Conservation (phyloP, 768 basidiomycete species). For the Kockovaella imperatae region DNA sequence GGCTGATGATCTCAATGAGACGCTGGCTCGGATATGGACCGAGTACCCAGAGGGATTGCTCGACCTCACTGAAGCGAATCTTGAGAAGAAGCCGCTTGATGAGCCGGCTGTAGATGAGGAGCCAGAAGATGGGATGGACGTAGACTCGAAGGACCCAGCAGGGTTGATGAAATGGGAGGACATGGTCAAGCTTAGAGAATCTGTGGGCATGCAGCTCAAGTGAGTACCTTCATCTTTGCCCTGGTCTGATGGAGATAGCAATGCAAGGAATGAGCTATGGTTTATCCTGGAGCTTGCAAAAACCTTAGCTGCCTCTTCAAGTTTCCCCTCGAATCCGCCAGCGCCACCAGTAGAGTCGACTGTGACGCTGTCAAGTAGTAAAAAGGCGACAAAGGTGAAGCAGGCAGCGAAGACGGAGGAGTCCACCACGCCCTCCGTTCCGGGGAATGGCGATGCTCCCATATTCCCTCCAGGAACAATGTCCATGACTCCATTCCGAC, state of each 20-base stretch:
- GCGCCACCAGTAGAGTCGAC: constrained; percentile 1
- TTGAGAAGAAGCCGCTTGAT: constrained; percentile 9
- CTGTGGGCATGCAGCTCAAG: constrained; percentile 30
- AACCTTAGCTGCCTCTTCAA: constrained; percentile 21
- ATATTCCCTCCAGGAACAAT: constrained; percentile 31
- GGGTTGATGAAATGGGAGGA: constrained; percentile 20
- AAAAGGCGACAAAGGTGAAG: constrained; percentile 7
- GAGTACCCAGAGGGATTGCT: constrained; percentile 34
- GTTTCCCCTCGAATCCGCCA: constrained; percentile 19
- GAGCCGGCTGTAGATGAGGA: constrained; percentile 7
- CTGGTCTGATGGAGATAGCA: background rate
- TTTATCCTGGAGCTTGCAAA: constrained; percentile 34
- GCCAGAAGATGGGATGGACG: background rate
- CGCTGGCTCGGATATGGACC: constrained; percentile 31
- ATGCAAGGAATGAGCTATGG: constrained; percentile 38
- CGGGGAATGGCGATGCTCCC: constrained; percentile 22
- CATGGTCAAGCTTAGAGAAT: constrained; percentile 27
- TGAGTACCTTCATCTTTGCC: constrained; percentile 6
- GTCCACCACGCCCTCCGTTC: background rate
- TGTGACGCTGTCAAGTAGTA: constrained; percentile 1
- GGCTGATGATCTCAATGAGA: constrained; percentile 20
- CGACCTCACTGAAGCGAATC: constrained; percentile 21
- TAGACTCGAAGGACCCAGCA: constrained; percentile 6
- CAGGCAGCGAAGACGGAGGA: background rate
- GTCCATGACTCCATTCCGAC: constrained; percentile 12